Evolutionary conservation across 441 rosid species (phyloP), one percentile per base, ranked within the genome.

Genomic region (Erodium moschatum): DNA sequence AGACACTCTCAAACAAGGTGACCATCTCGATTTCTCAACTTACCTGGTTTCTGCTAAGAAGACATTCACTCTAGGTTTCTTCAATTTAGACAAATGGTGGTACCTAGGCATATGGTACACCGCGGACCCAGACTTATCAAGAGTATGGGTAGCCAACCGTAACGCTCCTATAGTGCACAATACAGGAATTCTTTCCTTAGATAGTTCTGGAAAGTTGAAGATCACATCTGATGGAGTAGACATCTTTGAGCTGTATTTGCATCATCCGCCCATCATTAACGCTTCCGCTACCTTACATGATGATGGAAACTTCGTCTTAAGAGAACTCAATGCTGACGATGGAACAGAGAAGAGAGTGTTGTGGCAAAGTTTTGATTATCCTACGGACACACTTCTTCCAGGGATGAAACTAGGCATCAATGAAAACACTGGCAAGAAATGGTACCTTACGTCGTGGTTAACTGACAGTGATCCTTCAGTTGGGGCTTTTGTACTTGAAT

Each of bases 361-460:
- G 56, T 48, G 56, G 56, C 56, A 48, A n/a, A 48, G 56, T n/a
- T 48, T 48, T 48, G 56, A 48, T 13, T n/a, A 48, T 48, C 56
- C 56, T 48, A 48, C 56, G 16, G 56, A 48, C 16, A 48, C 56
- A n/a, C 56, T 48, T 48, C 56, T 48, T 48, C 56, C 56, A 1
- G 56, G 56, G 56, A 48, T 48, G 56, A 48, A 48, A 48, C 56
- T 48, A 13, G 56, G 56, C 16, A 12, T 48, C 16, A 13, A n/a
- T 48, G 56, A 48, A 48, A 48, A 5, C 15, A 48, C 56, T 4
- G 56, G 56, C 6, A 48, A 48, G 16, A 48, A 48, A 12, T 48
- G 56, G 56, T 4, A n/a, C 56, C 56, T 48, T 48, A 48, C 56
- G 56, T 48, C 56, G 56, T 48, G 56, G 56, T 48, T 48, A 13